Evolutionary conservation across 2,329 filamentous ascomycete genomes (phyloP).

Genomic region (Penicillium sp.): DNA sequence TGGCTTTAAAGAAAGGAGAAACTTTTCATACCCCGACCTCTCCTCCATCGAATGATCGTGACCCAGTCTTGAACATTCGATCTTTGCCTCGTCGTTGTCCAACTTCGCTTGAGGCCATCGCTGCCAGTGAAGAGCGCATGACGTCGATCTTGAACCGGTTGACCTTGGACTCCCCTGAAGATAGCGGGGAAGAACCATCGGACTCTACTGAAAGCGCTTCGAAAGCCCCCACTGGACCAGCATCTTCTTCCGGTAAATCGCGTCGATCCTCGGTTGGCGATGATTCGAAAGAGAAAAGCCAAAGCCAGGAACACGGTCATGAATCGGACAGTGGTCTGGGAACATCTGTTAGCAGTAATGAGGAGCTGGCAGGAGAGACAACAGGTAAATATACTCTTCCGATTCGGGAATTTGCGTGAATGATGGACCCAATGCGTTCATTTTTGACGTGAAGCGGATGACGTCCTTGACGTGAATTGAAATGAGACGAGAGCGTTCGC

Average conservation of each 20-base stretch:
- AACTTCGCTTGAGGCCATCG: constrained; percentile 68
- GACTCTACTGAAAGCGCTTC: constrained; percentile 52
- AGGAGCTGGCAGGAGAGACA: constrained; percentile 44
- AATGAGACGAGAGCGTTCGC: too few relatives aligned
- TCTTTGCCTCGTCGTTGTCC: constrained; percentile 65
- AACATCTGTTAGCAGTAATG: constrained; percentile 70
- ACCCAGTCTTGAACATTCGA: constrained; percentile 46
- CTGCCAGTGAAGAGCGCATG: constrained; percentile 68
- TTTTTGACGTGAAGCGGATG: too few relatives aligned
- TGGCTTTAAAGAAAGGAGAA: constrained; percentile 68
- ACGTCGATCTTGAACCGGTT: constrained; percentile 66
- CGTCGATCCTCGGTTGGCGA: not conserved
- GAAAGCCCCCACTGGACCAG: constrained; percentile 43
- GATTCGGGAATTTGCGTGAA: not conserved
- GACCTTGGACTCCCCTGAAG: constrained; percentile 57
- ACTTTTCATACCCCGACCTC: constrained; percentile 57
- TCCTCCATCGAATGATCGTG: constrained; percentile 41
- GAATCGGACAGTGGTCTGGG: constrained; percentile 87
- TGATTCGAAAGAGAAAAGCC: constrained; percentile 21
- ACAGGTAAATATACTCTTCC: constrained; percentile 33
- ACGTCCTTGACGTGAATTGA: too few relatives aligned
- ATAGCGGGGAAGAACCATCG: constrained; percentile 22
- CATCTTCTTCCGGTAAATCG: constrained; percentile 30
- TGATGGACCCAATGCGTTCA: not conserved
- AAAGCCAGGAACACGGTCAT: constrained; percentile 61